Percentiles rank a stretch among this genome's conserved stretches.
Evolutionary conservation across 2,329 filamentous ascomycete species (phyloP).

Genomic region (Stachybotrys chartarum): DNA sequence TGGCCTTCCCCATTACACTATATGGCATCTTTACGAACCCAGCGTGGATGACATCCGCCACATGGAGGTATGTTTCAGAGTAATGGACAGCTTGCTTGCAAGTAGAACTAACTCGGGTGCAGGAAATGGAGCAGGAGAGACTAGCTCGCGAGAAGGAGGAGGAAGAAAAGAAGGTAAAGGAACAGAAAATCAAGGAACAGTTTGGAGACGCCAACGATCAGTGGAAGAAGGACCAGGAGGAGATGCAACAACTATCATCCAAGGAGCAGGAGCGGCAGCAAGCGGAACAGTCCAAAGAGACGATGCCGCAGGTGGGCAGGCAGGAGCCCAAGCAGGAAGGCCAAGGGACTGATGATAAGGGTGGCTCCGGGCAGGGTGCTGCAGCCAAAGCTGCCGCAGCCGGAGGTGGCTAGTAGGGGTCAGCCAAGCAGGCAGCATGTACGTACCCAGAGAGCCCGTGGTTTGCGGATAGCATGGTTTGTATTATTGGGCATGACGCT

Average conservation of each 20-base stretch:
- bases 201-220: constrained; percentile 72
- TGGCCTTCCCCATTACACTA: constrained; percentile 93
- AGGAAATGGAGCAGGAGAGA: constrained; percentile 91
- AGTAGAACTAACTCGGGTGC: constrained; percentile 8
- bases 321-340: constrained; percentile 24
- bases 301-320: constrained; percentile 14
- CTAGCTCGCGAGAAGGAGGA: constrained; percentile 68
- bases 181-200: constrained; percentile 63
- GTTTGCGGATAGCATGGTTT: background rate
- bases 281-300: constrained; percentile 43
- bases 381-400: constrained; percentile 5
- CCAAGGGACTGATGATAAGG: constrained; percentile 3
- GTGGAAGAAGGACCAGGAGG: constrained; percentile 85
- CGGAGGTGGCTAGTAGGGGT: background rate
- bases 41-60: constrained; percentile 94
- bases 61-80: constrained; percentile 62
- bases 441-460: background rate
- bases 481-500: background rate
- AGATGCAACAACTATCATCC: constrained; percentile 56
- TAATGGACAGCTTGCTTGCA: background rate
- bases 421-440: background rate
- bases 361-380: constrained; percentile 1
- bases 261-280: constrained; percentile 8
- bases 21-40: constrained; percentile 99
- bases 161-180: constrained; percentile 64